Evolutionary conservation across 371 early-diverging fungal genomes (phyloP).

Genomic region (Haplosporangium sp.): DNA sequence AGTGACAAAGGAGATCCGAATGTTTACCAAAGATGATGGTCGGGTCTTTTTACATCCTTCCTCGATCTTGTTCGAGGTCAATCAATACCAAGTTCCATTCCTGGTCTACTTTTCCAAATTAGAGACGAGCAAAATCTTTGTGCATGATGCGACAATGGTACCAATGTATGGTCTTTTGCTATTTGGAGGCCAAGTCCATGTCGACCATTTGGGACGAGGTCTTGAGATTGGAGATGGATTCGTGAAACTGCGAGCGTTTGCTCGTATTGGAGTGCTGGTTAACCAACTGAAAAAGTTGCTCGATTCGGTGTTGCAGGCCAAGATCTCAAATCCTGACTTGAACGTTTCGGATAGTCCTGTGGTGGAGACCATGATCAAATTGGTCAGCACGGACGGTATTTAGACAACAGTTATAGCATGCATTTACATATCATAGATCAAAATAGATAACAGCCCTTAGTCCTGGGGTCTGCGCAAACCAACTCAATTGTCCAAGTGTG

Average conservation of each 20-base stretch:
- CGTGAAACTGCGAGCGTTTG: conserved; percentile 81
- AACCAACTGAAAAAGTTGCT: conserved; percentile 77
- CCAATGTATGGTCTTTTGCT: conserved; percentile 78
- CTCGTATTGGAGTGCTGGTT: conserved; percentile 83
- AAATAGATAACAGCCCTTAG: too few species aligned
- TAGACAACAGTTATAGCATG: conserved; percentile 17
- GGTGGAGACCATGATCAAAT: conserved; percentile 63
- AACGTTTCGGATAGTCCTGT: conserved; percentile 68
- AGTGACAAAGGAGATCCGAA: conserved; percentile 79
- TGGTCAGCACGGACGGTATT: conserved; percentile 67
- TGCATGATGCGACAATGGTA: conserved; percentile 80
- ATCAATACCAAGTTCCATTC: conserved; percentile 71
- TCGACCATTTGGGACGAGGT: conserved; percentile 78
- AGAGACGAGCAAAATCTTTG: conserved; percentile 77
- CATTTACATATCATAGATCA: too few species aligned
- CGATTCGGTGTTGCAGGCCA: conserved; percentile 73
- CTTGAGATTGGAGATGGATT: conserved; percentile 70
- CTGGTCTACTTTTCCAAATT: conserved; percentile 79
- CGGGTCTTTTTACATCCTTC: conserved; percentile 88
- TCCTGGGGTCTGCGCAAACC: too few species aligned
- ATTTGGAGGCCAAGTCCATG: conserved; percentile 77
- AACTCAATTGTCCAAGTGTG: too few species aligned
- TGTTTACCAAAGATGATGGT: conserved; percentile 73
- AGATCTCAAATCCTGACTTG: conserved; percentile 76
- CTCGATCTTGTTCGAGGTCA: conserved; percentile 72